Evolutionary conservation across 257 asterid species (phyloP), one percentile per base, ranked within the genome.

Genomic region (Scutellaria galericulata): DNA sequence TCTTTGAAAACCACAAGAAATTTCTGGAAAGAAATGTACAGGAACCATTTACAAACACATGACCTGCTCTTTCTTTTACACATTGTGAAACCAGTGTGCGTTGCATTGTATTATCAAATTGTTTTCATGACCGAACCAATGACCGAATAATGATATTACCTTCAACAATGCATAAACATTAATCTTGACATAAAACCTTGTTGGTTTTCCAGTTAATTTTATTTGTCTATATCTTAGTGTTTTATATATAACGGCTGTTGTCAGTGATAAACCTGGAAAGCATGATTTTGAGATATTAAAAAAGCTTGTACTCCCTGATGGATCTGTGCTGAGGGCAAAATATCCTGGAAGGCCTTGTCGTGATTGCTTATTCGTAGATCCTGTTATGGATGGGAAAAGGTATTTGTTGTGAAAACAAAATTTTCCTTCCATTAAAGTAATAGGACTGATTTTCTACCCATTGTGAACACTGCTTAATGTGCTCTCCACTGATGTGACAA

Each of bases 231-330:
- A 51, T 24, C 58, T 31, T 51, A n/a, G 24, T 48, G 66, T 7
- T 7, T 15, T 57, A 31, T 15, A 12, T 15, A 47, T 15, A 12
- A 37, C 63, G 35, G 66, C 51, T 65, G 63, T 44, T 54, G 40
- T 54, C 78, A 86, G 90, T 76, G 92, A 87, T 64, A 75, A 79
- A 63, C 92, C 92, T 10, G 92, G 92, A 45, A 80, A 78, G 37
- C 90, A 87, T 71, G 84, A 87, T 75, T 87, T 87, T 54, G 79
- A 81, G 41, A 68, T 87, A 77, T 84, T 84, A 15, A 74, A 77
- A 68, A 75, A 75, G 81, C 84, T 87, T 42, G 89, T 87, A 61
- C 79, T 87, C 57, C 88, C 85, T 14, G 88, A 87, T 83, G 89
- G 92, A 18, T 83, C 85, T 5, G 82, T 85, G 71, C 9, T 83